Conservation (phyloP, 2,329 filamentous ascomycete species). For the Beauveria pseudobassiana region DNA sequence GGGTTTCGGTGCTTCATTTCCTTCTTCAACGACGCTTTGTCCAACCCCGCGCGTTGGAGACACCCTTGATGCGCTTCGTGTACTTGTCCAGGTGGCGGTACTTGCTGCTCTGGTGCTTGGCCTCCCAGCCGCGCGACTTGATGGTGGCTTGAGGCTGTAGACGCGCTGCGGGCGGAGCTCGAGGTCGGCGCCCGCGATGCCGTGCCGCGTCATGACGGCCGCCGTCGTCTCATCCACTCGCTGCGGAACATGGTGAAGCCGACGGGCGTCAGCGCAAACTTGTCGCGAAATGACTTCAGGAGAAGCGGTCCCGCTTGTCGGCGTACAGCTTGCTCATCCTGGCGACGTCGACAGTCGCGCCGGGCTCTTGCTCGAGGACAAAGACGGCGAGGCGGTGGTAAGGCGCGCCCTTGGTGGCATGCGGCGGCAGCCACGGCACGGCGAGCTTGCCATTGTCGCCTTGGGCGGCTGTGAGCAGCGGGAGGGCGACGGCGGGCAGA, state of each 20-base stretch:
- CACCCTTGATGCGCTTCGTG: conserved; percentile 47
- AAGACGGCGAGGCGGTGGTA: conserved; percentile 86
- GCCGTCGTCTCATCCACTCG: conserved; percentile 80
- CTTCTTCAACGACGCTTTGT: conserved; percentile 28
- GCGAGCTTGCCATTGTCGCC: conserved; percentile 40
- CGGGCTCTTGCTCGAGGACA: conserved; percentile 70
- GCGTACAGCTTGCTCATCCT: conserved; percentile 47
- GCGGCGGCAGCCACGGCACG: conserved; percentile 75
- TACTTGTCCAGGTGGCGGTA: conserved; percentile 59
- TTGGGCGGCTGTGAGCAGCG: conserved; percentile 33
- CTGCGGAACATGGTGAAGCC: conserved; percentile 84
- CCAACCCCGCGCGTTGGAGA: conserved; percentile 36
- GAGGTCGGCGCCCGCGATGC: conserved; percentile 67
- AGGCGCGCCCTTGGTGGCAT: conserved; percentile 79
- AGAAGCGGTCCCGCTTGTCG: conserved; percentile 57
- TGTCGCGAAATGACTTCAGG: conserved; percentile 67
- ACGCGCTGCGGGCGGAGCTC: conserved; percentile 79
- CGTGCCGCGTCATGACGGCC: conserved; percentile 77
- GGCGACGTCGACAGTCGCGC: conserved; percentile 45
- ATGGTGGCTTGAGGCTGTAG: conserved; percentile 55
- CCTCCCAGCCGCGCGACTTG: conserved; percentile 58
- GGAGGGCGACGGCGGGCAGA: conserved; percentile 56
- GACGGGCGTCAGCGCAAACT: conserved; percentile 62
- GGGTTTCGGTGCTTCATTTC: background rate
- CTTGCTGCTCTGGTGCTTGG: conserved; percentile 57